phyloP scores from a whole-genome alignment of 1,284 basidiomycete genomes.

The Afroboletus lepidellus region DNA sequence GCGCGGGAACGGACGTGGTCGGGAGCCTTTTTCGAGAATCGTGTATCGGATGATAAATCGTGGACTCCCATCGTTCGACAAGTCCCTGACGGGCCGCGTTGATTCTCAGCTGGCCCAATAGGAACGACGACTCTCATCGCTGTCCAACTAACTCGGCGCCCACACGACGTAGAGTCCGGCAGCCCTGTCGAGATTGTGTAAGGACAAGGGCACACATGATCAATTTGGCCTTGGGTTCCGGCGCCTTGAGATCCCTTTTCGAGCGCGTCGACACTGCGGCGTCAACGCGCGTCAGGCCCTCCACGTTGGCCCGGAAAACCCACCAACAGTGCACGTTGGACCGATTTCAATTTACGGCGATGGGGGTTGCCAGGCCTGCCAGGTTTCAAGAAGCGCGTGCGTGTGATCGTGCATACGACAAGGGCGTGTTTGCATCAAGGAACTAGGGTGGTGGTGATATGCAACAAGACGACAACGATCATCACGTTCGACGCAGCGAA shows the following conservation, averaged over 20 bases:
- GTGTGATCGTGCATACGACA: constrained; percentile 1
- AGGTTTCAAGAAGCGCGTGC: constrained; percentile 4
- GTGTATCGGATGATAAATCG: background rate
- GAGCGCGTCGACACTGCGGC: constrained; percentile 5
- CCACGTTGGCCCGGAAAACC: background rate
- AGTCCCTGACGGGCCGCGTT: background rate
- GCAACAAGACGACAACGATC: background rate
- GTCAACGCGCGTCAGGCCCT: constrained; percentile 2
- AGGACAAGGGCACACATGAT: background rate
- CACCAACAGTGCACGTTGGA: background rate
- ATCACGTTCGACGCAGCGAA: constrained; percentile 1
- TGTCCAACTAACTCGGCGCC: background rate
- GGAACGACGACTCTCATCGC: background rate
- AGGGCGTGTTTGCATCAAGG: background rate
- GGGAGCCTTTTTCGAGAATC: background rate
- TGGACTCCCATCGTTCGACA: background rate
- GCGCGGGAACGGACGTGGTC: constrained; percentile 1
- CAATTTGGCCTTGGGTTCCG: background rate
- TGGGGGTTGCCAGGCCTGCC: constrained; percentile 10
- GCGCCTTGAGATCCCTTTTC: constrained; percentile 4
- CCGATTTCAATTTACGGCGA: background rate
- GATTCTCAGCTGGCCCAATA: background rate
- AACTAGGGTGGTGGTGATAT: background rate
- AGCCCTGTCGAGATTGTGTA: background rate
- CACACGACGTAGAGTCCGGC: constrained; percentile 4